Evolutionary conservation across 2,329 filamentous ascomycete genomes (phyloP).

Genomic region (Neofusicoccum laricinum): DNA sequence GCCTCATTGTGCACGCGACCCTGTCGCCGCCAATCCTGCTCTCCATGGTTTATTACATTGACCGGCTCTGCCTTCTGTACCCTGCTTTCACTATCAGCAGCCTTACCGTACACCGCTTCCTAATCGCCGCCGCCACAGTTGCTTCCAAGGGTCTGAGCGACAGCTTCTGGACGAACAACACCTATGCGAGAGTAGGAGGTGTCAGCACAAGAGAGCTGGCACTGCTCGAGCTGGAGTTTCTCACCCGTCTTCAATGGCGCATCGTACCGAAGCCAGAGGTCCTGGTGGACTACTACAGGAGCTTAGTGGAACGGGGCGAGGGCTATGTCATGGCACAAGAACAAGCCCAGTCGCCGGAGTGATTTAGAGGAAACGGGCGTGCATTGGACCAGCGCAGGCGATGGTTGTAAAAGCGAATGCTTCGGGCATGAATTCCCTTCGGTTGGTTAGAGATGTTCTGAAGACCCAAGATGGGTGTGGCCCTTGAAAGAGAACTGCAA

Average conservation of each 20-base stretch:
- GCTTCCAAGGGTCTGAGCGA: conserved; percentile 95
- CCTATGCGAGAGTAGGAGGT: conserved; percentile 90
- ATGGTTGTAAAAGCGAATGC: background rate
- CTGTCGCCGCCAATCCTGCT: conserved; percentile 90
- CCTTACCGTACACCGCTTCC: conserved; percentile 91
- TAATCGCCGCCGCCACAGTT: conserved; percentile 93
- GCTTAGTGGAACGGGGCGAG: conserved; percentile 68
- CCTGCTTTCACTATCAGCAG: conserved; percentile 95
- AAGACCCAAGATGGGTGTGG: background rate
- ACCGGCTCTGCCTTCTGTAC: conserved; percentile 87
- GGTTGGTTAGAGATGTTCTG: background rate
- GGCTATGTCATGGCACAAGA: conserved; percentile 52
- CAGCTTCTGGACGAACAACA: conserved; percentile 97
- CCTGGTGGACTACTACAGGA: conserved; percentile 87
- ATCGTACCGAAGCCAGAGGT: conserved; percentile 96
- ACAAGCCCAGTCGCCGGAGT: background rate
- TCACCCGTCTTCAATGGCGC: conserved; percentile 90
- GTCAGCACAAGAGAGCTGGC: conserved; percentile 88
- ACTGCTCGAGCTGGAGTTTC: conserved; percentile 86
- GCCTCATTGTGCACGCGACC: conserved; percentile 89
- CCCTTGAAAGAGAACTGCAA: background rate
- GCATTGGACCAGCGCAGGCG: background rate
- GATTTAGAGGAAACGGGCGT: background rate
- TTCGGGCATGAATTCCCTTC: background rate
- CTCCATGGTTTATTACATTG: conserved; percentile 99